Conservation (phyloP, 2,329 filamentous ascomycete species). For the Sporothrix dimorphospora region DNA sequence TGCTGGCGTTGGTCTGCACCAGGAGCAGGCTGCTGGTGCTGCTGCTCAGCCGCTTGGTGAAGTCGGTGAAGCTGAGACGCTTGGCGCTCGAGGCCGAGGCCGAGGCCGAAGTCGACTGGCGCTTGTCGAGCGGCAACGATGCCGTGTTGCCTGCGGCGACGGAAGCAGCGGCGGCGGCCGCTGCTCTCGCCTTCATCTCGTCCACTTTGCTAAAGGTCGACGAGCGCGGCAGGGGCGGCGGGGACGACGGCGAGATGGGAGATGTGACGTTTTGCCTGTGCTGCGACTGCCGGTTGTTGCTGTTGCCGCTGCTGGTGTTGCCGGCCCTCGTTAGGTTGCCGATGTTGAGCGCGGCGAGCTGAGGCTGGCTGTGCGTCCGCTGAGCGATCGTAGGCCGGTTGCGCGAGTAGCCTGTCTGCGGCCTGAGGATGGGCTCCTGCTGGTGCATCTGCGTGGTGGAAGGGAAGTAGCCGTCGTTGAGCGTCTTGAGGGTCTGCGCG, state of each 20-base stretch:
- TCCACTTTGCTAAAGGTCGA: constrained; percentile 20
- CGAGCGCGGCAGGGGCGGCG: constrained; percentile 33
- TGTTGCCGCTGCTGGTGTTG: neutral
- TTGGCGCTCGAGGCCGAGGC: constrained; percentile 55
- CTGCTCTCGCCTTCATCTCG: constrained; percentile 14
- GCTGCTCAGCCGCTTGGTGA: constrained; percentile 62
- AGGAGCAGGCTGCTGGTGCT: constrained; percentile 63
- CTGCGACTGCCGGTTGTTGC: constrained; percentile 34
- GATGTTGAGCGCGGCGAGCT: constrained; percentile 49
- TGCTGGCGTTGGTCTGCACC: constrained; percentile 57
- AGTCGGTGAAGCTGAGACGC: constrained; percentile 64
- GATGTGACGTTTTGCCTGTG: constrained; percentile 41
- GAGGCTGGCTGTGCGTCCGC: constrained; percentile 54
- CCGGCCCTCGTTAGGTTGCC: constrained; percentile 31
- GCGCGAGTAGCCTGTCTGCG: constrained; percentile 59
- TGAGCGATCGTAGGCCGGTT: constrained; percentile 49
- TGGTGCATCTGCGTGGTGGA: constrained; percentile 20
- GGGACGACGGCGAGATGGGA: constrained; percentile 33
- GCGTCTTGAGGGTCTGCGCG: constrained; percentile 40
- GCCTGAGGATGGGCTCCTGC: constrained; percentile 39
- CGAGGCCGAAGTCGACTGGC: constrained; percentile 50
- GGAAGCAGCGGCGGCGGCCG: neutral
- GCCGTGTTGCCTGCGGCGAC: constrained; percentile 25
- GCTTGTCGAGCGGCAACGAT: constrained; percentile 44
- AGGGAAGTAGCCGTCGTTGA: constrained; percentile 40